Base-by-base conservation (phyloP, 1,284 basidiomycete species). In the Anthracocystis panici-leucophaei region DNA sequence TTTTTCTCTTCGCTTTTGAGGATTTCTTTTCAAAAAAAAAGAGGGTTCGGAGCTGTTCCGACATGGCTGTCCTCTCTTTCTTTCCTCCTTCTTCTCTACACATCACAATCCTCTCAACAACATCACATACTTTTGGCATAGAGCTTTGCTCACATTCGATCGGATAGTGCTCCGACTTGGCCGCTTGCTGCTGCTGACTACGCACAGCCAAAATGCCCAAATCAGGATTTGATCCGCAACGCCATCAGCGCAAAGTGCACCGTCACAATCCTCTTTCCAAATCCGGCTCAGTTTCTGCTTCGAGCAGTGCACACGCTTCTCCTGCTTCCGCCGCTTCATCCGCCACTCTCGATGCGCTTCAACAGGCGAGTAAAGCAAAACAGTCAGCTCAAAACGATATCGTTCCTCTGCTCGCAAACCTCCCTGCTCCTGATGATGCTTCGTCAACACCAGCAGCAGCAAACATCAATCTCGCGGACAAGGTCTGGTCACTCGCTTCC, bases 401-500 rank as follows among this genome's bases (percentile, higher is more conserved):
- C 21, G 57, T 84, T 5, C 82, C 82, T 7, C 66, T 81, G 31
- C 69, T 84, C 1, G 56, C 65, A 18, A 79, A 79, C 18, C 70
- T 84, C 6, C 78, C 79, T 1, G 54, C 76, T 25, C 62, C 70
- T 14, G 48, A 55, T 14, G 20, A 38, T 21, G 31, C 57, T 3
- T 23, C 57, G 0, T 21, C 71, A 1, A 31, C n/a, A 27, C 7
- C 27, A 7, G 27, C 68, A 12, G 25, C 66, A 7, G 52, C 65
- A 1, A 18, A 48, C 9, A 64, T 78, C 54, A 60, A 64, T 27
- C 57, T 73, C 4, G 77, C 75, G 35, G 81, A 84, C 45, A 78
- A 77, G 49, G 72, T 82, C n/a, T 82, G 83, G 81, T 75, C 83
- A 31, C 76, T 84, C 29, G 76, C 81, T 4, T 80, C 81, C 11